Conservation (phyloP, 1,284 basidiomycete species). For the Pseudozyma tsukubaensis region DNA sequence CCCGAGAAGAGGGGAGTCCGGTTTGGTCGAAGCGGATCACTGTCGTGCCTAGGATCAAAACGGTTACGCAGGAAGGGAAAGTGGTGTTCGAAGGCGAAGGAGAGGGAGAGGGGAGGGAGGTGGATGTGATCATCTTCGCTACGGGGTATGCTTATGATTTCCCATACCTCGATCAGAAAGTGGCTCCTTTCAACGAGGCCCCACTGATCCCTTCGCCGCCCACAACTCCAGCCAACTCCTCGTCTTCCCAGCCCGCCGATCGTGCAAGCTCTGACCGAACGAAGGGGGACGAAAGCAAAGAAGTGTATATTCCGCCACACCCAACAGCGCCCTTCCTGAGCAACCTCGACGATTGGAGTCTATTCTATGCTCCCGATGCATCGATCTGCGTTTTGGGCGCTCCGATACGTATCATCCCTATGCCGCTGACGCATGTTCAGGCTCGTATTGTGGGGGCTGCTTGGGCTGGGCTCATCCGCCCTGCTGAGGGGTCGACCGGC, state of each 20-base stretch:
- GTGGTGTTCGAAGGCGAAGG: conserved; percentile 35
- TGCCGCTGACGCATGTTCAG: conserved; percentile 61
- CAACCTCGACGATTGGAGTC: conserved; percentile 64
- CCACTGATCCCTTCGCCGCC: conserved; percentile 39
- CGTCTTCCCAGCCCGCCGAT: too few relatives aligned
- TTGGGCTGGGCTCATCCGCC: conserved; percentile 25
- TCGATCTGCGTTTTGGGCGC: conserved; percentile 56
- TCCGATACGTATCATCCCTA: conserved; percentile 63
- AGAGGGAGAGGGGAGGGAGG: conserved; percentile 11
- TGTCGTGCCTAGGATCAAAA: conserved; percentile 52
- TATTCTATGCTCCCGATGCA: conserved; percentile 57
- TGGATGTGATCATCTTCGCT: conserved; percentile 65
- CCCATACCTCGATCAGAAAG: conserved; percentile 45
- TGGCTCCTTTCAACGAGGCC: conserved; percentile 22
- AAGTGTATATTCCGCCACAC: conserved; percentile 17
- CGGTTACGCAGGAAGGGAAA: conserved; percentile 14
- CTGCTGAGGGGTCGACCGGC: neutral
- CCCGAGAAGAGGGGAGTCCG: conserved; percentile 43
- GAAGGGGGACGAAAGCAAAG: neutral
- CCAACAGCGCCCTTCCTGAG: conserved; percentile 31
- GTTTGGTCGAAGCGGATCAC: conserved; percentile 58
- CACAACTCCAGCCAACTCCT: neutral
- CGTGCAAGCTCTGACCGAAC: neutral
- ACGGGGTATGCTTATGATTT: conserved; percentile 64
- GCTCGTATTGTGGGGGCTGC: conserved; percentile 39